phyloP scores from a whole-genome alignment of 75 land plant genomes.

The Selaginella tamariscina region DNA sequence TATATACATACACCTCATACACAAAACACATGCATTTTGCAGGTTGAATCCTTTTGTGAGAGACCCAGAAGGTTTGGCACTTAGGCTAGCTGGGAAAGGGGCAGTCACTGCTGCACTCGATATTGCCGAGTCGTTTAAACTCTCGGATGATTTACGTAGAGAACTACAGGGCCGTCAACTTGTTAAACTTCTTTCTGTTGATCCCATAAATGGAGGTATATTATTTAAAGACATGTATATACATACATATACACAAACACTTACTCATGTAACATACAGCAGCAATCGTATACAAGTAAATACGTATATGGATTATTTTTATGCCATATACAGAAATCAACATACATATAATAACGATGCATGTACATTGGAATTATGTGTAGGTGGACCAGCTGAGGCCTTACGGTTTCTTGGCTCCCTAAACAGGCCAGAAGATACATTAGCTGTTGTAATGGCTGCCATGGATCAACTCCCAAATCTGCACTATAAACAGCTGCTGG shows the following conservation, averaged over 20 bases:
- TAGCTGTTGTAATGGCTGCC: constrained; percentile 96
- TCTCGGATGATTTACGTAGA: constrained; percentile 71
- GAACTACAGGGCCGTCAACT: constrained; percentile 95
- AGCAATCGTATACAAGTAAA: too few species aligned
- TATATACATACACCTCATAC: not conserved
- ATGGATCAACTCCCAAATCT: constrained; percentile 88
- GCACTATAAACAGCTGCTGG: constrained; percentile 91
- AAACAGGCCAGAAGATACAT: constrained; percentile 74
- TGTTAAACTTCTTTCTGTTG: constrained; percentile 83
- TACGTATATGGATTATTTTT: too few species aligned
- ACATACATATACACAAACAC: too few species aligned
- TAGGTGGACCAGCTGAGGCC: constrained; percentile 99
- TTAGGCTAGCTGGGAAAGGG: constrained; percentile 83
- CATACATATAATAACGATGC: too few species aligned
- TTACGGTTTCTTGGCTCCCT: constrained; percentile 86
- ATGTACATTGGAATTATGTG: too few species aligned
- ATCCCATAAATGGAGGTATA: constrained; percentile 88
- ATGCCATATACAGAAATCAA: too few species aligned
- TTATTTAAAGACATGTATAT: too few species aligned
- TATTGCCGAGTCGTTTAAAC: constrained; percentile 83
- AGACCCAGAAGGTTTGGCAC: constrained; percentile 96
- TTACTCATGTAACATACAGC: too few species aligned
- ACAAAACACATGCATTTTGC: constrained; percentile 2
- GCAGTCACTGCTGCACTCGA: constrained; percentile 96
- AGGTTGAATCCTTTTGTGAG: constrained; percentile 91